These are phyloP conservation scores for Clarireedia paspali DNA, from an alignment of 2,329 filamentous ascomycete genomes.

Conservation along the genomic window DNA sequence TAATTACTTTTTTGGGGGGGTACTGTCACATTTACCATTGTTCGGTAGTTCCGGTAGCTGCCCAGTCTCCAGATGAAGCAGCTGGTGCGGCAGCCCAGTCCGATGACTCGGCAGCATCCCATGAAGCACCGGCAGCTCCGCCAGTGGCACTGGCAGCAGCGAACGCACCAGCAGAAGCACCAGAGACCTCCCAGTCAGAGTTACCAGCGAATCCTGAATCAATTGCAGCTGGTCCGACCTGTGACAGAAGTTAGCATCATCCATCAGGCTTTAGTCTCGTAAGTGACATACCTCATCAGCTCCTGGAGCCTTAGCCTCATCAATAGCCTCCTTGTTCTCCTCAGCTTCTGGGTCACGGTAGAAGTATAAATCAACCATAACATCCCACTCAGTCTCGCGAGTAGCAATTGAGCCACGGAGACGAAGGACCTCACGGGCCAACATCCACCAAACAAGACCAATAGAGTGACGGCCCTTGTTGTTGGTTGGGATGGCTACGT, in stretches of 20 bases:
- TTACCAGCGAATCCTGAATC: conserved; percentile 66
- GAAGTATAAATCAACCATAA: conserved; percentile 99
- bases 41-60: conserved; percentile 41
- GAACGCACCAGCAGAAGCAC: conserved; percentile 52
- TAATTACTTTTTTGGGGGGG: conserved; percentile 15
- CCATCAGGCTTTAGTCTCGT: too few relatives aligned
- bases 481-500: conserved; percentile 99
- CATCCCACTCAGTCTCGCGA: conserved; percentile 96
- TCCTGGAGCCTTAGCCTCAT: conserved; percentile 78
- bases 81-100: conserved; percentile 43
- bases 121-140: conserved; percentile 49
- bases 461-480: conserved; percentile 99
- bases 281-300: conserved; percentile 53
- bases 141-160: conserved; percentile 56
- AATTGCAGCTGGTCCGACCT: conserved; percentile 64
- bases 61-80: conserved; percentile 39
- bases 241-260: neutral
- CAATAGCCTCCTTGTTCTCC: conserved; percentile 94
- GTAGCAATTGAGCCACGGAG: conserved; percentile 93
- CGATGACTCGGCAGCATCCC: conserved; percentile 46
- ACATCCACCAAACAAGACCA: conserved; percentile 98
- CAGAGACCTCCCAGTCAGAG: conserved; percentile 69
- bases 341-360: conserved; percentile 98
- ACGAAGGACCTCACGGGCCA: conserved; percentile 98
- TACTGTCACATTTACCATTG: conserved; percentile 27